phyloP scores from a whole-genome alignment of 495 filamentous ascomycete species.

The Trichoderma orchidacearum region DNA sequence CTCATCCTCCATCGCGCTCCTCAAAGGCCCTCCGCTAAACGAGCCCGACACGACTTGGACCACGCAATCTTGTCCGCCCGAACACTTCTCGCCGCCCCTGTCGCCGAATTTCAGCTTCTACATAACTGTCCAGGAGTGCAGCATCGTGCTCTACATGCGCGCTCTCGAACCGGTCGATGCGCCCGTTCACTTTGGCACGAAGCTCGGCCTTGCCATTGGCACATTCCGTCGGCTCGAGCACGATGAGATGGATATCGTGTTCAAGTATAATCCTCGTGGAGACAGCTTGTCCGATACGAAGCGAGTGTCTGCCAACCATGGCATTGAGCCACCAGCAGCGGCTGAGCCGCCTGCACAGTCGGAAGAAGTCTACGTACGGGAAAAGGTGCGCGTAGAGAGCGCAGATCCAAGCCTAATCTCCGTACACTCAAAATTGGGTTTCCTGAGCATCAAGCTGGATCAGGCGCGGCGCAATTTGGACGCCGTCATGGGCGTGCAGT shows the following conservation, averaged over 20 bases:
- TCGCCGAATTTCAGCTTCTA: slow-evolving; percentile 56
- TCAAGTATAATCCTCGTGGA: slow-evolving; percentile 32
- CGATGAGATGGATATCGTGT: slow-evolving; percentile 68
- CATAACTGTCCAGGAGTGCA: slow-evolving; percentile 63
- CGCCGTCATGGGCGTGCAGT: slow-evolving; percentile 55
- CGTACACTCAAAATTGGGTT: slow-evolving; percentile 76
- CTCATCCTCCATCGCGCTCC: slow-evolving; percentile 45
- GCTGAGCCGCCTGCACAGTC: not conserved
- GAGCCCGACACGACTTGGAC: slow-evolving; percentile 19
- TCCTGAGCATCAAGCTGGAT: slow-evolving; percentile 59
- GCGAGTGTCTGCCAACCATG: not conserved
- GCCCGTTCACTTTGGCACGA: slow-evolving; percentile 32
- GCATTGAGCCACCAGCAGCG: not conserved
- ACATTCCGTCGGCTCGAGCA: slow-evolving; percentile 51
- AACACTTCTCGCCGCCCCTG: slow-evolving; percentile 32
- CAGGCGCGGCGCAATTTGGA: slow-evolving; percentile 58
- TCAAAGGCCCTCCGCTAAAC: slow-evolving; percentile 41
- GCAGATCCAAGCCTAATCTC: slow-evolving; percentile 82
- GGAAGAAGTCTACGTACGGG: slow-evolving; percentile 60
- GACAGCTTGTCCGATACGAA: slow-evolving; percentile 5
- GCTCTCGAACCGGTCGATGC: slow-evolving; percentile 53
- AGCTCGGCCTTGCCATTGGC: slow-evolving; percentile 41
- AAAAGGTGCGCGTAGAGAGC: slow-evolving; percentile 83
- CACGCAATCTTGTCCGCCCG: slow-evolving; percentile 18
- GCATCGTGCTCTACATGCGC: slow-evolving; percentile 63